Percentiles rank a stretch among this genome's conserved stretches.
Conservation (phyloP, 2,329 filamentous ascomycete genomes). For the Dothiorella sarmentorum region DNA sequence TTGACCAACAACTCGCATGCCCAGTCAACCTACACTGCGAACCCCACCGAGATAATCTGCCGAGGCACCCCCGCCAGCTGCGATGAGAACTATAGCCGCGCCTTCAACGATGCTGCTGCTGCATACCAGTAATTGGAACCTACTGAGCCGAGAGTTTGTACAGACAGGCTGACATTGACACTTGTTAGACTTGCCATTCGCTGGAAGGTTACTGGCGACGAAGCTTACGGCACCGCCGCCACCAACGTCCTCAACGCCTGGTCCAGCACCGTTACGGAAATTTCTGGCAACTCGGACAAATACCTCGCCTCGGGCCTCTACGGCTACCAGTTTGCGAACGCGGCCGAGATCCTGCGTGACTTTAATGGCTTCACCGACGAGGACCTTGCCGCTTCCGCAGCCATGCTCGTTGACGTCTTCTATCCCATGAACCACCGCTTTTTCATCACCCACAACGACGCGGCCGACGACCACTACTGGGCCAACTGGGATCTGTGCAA, state of each 20-base stretch:
- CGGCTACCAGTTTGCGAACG: slow-evolving; percentile 48
- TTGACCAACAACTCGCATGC: slow-evolving; percentile 31
- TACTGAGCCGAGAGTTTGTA: too few species aligned
- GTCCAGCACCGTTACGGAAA: slow-evolving; percentile 31
- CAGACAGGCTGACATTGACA: not conserved
- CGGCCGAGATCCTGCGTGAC: slow-evolving; percentile 41
- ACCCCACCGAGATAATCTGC: slow-evolving; percentile 32
- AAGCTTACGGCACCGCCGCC: slow-evolving; percentile 37
- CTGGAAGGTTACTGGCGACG: slow-evolving; percentile 41
- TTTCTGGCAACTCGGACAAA: slow-evolving; percentile 37
- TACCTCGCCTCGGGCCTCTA: slow-evolving; percentile 44
- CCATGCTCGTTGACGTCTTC: slow-evolving; percentile 40
- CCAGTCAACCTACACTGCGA: slow-evolving; percentile 29
- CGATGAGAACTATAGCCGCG: slow-evolving; percentile 30
- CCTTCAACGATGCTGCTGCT: slow-evolving; percentile 36
- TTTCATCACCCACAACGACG: slow-evolving; percentile 37
- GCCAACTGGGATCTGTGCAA: slow-evolving; percentile 49
- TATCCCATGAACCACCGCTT: slow-evolving; percentile 40
- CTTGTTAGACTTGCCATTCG: slow-evolving; percentile 32
- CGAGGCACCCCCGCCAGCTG: slow-evolving; percentile 32
- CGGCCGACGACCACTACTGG: slow-evolving; percentile 36
- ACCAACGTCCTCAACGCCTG: slow-evolving; percentile 40
- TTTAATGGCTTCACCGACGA: slow-evolving; percentile 33
- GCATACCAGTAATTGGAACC: slow-evolving; percentile 29
- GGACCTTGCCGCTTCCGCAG: slow-evolving; percentile 25